Conservation (phyloP, 768 basidiomycete genomes). For the Macrolepiota albuminosa region DNA sequence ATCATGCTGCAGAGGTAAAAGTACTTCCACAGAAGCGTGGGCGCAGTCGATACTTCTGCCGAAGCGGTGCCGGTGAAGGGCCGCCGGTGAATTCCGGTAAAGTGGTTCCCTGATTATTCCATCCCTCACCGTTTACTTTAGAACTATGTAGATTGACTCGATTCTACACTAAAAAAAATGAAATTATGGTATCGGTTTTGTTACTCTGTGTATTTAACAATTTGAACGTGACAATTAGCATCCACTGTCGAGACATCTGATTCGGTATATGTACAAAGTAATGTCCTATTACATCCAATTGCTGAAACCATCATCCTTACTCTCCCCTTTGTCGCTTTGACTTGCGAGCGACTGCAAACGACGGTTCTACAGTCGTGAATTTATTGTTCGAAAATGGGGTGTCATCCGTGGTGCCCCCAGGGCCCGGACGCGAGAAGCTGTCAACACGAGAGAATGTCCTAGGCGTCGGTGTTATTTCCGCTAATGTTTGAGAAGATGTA, state of each 20-base stretch:
- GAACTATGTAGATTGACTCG: neutral
- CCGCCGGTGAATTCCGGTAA: neutral
- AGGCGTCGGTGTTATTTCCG: constrained; percentile 7
- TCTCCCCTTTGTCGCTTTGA: constrained; percentile 4
- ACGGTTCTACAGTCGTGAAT: constrained; percentile 34
- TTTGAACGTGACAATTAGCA: neutral
- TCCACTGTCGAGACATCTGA: neutral
- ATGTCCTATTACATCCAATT: neutral
- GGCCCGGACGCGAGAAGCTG: constrained; percentile 22
- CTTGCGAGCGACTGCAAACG: constrained; percentile 22
- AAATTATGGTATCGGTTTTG: neutral
- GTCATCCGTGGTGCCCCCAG: constrained; percentile 9
- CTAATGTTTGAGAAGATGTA: neutral
- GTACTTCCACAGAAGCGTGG: neutral
- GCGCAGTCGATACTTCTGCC: neutral
- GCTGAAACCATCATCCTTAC: neutral
- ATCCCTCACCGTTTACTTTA: neutral
- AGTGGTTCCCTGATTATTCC: too few relatives aligned
- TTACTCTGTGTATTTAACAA: neutral
- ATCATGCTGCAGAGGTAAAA: neutral
- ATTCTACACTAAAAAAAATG: neutral
- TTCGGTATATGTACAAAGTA: neutral
- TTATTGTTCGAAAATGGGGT: constrained; percentile 9
- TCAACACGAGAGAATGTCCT: constrained; percentile 16
- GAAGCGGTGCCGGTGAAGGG: neutral